These are phyloP conservation scores for Fraxinus anomala DNA, from an alignment of 257 asterid genomes.

Conservation along the genomic window DNA sequence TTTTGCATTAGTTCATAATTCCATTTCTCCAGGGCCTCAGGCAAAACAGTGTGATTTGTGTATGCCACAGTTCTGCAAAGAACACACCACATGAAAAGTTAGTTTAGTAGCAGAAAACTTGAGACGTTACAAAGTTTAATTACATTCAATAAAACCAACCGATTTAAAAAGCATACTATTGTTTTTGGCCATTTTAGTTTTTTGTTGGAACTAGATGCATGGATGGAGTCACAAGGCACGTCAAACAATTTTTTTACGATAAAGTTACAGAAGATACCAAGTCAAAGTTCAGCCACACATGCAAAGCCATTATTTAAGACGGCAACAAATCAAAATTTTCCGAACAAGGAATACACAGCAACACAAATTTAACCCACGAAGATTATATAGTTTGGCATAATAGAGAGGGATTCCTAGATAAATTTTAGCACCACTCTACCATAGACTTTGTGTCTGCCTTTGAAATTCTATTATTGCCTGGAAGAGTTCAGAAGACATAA, in stretches of 20 bases:
- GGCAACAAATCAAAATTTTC: not conserved
- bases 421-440: not conserved
- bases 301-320: not conserved
- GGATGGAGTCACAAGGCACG: not conserved
- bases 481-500: not conserved
- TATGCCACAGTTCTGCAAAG: constrained; percentile 80
- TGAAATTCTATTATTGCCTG: not conserved
- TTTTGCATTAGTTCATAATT: constrained; percentile 73
- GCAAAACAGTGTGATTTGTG: constrained; percentile 88
- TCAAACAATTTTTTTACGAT: not conserved
- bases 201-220: not conserved
- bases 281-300: not conserved
- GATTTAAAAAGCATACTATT: not conserved
- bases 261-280: not conserved
- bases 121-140: constrained; percentile 7
- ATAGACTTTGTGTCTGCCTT: not conserved
- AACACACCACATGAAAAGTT: constrained; percentile 29
- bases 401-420: constrained; percentile 1
- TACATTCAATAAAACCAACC: constrained; percentile 9
- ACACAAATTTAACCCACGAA: not conserved
- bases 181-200: not conserved
- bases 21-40: constrained; percentile 95
- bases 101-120: constrained; percentile 27
- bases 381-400: not conserved
- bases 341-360: not conserved